Conservation (phyloP, 2,329 filamentous ascomycete species). For the Biscogniauxia mediterranea region DNA sequence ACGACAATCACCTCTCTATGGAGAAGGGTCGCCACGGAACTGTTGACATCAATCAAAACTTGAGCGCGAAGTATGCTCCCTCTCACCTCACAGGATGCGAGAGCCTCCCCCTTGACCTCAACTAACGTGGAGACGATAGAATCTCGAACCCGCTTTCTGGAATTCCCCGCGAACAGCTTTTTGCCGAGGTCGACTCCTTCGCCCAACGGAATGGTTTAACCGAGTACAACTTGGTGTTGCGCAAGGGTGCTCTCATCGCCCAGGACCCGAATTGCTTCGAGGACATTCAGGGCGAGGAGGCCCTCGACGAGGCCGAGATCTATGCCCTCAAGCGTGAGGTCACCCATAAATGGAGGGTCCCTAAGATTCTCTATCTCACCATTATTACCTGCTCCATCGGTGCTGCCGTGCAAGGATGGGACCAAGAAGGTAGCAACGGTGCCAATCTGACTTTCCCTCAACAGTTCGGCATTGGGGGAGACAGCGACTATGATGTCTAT, state of each 20-base stretch:
- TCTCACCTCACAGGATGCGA: conserved; percentile 5
- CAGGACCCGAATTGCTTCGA: conserved; percentile 66
- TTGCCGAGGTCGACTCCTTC: conserved; percentile 56
- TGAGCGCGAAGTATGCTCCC: conserved; percentile 43
- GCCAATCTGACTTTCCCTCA: conserved; percentile 61
- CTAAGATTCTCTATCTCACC: conserved; percentile 61
- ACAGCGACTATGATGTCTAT: conserved; percentile 15
- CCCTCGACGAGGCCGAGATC: conserved; percentile 60
- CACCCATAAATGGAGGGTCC: conserved; percentile 66
- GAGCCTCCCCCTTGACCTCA: not conserved
- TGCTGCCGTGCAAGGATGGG: conserved; percentile 67
- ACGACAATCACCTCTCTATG: conserved; percentile 29
- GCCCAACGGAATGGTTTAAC: conserved; percentile 56
- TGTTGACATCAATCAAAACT: conserved; percentile 45
- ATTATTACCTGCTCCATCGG: conserved; percentile 67
- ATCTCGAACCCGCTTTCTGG: conserved; percentile 48
- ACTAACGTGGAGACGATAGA: conserved; percentile 23
- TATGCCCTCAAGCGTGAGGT: conserved; percentile 60
- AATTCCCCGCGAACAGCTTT: conserved; percentile 50
- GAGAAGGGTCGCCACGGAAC: conserved; percentile 37
- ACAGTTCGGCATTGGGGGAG: conserved; percentile 48
- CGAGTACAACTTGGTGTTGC: conserved; percentile 56
- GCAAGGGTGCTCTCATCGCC: conserved; percentile 72
- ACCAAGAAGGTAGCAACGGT: conserved; percentile 62
- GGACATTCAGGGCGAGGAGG: conserved; percentile 53